Base-by-base conservation (phyloP, 805 yeast genomes). In the Candida hispaniensis region DNA sequence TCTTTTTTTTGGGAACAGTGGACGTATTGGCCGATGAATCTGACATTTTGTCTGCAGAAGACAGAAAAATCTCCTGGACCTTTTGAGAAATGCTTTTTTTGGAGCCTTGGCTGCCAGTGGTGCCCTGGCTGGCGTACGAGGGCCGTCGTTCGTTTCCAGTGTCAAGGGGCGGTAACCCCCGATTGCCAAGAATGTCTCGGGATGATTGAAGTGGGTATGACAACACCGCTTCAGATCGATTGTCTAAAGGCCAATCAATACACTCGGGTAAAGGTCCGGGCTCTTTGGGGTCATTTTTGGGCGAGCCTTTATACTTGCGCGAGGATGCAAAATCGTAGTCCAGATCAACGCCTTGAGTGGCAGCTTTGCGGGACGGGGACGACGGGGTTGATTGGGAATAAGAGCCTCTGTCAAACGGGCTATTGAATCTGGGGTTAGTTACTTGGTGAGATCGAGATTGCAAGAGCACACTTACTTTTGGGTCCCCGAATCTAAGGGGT, bases 71-170 rank as follows among this genome's bases (percentile, higher is more conserved):
- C 13, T 32, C 36, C 36, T 23, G 17, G 12, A 32, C 36, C 22
- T 32, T 32, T 23, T 32, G 36, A 7, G 36, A 28, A 14, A 32
- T 32, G 9, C 36, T 32, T 23, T 32, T 32, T 17, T 24, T 22
- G 30, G 40, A 36, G 19, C 40, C 38, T 5, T 26, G 14, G 5
- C 38, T 30, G 13, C 38, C 35, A 4, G 35, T 36, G 10, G 40
- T 36, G 10, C 35, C 30, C 30, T 36, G 40, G 5, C 38, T 30
- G 5, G 40, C 40, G 22, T 36, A 36, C 6, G 38, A 30, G 6
- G 40, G 40, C 2, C 40, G 40, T 13, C 40, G 13, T n/a, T 32
- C 36, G 14, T 23, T 28, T 11, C 24, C 24, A 10, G 36, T 32
- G 28, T 22, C 18, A 28, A 32, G 23, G 5, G 36, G 36, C 4